Evolutionary conservation across 352 stramenopile species (phyloP).

Genomic region (Phytophthora rubi): DNA sequence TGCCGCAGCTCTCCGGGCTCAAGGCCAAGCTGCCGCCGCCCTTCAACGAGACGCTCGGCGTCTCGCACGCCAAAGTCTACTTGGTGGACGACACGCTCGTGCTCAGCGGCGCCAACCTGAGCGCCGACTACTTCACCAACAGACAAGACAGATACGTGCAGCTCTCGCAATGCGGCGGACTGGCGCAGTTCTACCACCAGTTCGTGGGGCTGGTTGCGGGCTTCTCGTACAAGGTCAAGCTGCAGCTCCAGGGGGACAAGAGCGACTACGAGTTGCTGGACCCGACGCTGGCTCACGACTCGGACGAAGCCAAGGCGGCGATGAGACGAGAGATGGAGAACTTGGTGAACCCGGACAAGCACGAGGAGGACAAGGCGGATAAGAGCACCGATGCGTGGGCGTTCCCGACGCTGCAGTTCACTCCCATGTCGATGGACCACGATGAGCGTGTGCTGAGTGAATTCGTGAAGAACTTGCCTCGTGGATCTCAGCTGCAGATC

Average conservation of each 20-base stretch:
- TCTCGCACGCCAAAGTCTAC: slow-evolving; percentile 88
- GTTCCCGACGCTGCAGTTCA: slow-evolving; percentile 81
- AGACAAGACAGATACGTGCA: slow-evolving; percentile 84
- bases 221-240: slow-evolving; percentile 53
- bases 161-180: slow-evolving; percentile 49
- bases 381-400: slow-evolving; percentile 59
- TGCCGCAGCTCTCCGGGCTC: slow-evolving; percentile 70
- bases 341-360: slow-evolving; percentile 40
- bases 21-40: slow-evolving; percentile 68
- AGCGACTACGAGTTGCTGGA: slow-evolving; percentile 37
- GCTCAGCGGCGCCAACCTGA: slow-evolving; percentile 85
- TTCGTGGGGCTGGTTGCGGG: slow-evolving; percentile 62
- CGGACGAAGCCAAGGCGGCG: slow-evolving; percentile 36
- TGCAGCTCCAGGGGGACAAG: slow-evolving; percentile 13
- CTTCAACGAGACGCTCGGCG: slow-evolving; percentile 85
- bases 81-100: slow-evolving; percentile 82
- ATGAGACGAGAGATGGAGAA: slow-evolving; percentile 58
- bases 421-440: slow-evolving; percentile 60
- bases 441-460: slow-evolving; percentile 60
- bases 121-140: slow-evolving; percentile 86
- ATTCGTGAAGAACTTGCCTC: slow-evolving; percentile 55
- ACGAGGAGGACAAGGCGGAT: slow-evolving; percentile 22
- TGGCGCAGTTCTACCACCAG: slow-evolving; percentile 75
- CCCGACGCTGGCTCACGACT: slow-evolving; percentile 40
- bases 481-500: slow-evolving; percentile 59